Conservation (phyloP, 495 filamentous ascomycete genomes). For the Hypoxylon lienhwacheense region DNA sequence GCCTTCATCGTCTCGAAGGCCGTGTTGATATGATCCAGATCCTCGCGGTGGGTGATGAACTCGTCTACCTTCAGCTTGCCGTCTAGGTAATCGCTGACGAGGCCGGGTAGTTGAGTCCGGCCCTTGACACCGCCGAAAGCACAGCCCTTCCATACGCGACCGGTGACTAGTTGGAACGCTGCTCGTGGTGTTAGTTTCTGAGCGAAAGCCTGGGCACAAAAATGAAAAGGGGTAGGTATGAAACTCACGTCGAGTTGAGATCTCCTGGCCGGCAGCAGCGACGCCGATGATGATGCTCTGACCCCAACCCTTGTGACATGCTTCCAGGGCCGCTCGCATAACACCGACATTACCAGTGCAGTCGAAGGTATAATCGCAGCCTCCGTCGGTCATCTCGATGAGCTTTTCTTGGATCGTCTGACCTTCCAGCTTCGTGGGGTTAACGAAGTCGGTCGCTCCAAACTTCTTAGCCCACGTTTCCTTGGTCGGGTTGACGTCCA, state of each 20-base stretch:
- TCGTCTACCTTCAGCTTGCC: conserved; percentile 97
- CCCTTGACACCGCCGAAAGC: conserved; percentile 99
- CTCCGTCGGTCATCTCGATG: conserved; percentile 98
- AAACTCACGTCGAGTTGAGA: conserved; percentile 86
- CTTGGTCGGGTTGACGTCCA: conserved; percentile 92
- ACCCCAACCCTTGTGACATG: conserved; percentile 99
- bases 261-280: conserved; percentile 96
- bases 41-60: conserved; percentile 96
- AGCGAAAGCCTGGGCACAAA: background rate
- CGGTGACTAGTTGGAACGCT: conserved; percentile 99
- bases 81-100: conserved; percentile 87
- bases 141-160: conserved; percentile 95
- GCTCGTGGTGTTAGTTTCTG: conserved; percentile 31
- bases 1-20: conserved; percentile 94
- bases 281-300: conserved; percentile 98
- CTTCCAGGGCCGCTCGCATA: conserved; percentile 94
- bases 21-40: conserved; percentile 75
- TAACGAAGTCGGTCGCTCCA: conserved; percentile 95
- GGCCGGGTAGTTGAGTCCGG: conserved; percentile 82
- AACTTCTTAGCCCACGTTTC: conserved; percentile 92
- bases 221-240: background rate
- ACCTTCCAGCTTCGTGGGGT: conserved; percentile 76
- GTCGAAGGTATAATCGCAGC: conserved; percentile 98
- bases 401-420: conserved; percentile 86
- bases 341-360: conserved; percentile 96